phyloP scores from a whole-genome alignment of 192 early-diverging fungal species.

The Coemansia sp. region DNA sequence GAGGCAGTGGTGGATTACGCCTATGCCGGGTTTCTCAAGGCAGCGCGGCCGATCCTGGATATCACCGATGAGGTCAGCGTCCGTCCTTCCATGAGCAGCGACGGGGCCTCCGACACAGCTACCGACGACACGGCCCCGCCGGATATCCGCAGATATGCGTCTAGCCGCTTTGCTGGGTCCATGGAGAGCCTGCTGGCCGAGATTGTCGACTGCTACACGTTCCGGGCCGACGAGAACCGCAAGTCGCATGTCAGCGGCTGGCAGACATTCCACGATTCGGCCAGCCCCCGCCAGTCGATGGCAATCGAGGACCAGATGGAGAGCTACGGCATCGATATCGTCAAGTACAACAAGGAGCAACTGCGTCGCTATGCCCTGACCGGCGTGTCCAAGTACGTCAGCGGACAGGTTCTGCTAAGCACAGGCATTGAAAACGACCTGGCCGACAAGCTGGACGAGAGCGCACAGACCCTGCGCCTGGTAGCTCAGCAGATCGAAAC shows the following conservation, averaged over 20 bases:
- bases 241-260: background rate
- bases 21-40: slow-evolving; percentile 19
- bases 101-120: too few relatives aligned
- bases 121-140: background rate
- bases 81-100: background rate
- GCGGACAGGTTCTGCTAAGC: slow-evolving; percentile 41
- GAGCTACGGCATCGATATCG: slow-evolving; percentile 12
- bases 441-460: slow-evolving; percentile 25
- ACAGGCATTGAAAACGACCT: slow-evolving; percentile 46
- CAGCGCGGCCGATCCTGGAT: slow-evolving; percentile 17
- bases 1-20: slow-evolving; percentile 17
- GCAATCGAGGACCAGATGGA: slow-evolving; percentile 5
- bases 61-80: slow-evolving; percentile 1
- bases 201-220: slow-evolving; percentile 20
- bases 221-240: slow-evolving; percentile 1
- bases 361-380: slow-evolving; percentile 31
- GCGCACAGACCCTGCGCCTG: slow-evolving; percentile 4
- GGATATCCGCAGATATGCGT: background rate
- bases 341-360: slow-evolving; percentile 48
- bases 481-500: slow-evolving; percentile 12
- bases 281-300: background rate
- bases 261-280: background rate
- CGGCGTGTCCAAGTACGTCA: slow-evolving; percentile 33
- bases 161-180: slow-evolving; percentile 2
- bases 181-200: slow-evolving; percentile 22